These are phyloP conservation scores for Thermothelomyces thermophilus DNA, from an alignment of 2,329 filamentous ascomycete species.

Conservation along the genomic window DNA sequence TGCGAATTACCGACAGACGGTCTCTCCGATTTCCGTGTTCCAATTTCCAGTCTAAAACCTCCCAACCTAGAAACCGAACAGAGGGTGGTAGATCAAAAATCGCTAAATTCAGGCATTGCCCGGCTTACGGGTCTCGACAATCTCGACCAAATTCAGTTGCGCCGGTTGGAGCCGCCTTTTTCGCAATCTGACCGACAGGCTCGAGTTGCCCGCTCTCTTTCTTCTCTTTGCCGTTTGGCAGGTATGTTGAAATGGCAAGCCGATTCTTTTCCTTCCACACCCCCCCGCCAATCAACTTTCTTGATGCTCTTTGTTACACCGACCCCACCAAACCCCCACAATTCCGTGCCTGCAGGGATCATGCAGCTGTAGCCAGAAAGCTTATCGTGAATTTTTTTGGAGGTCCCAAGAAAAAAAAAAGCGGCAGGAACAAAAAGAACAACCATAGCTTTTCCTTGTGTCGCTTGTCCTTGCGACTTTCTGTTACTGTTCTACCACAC, in stretches of 20 bases:
- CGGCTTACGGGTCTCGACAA: no score
- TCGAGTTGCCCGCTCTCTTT: no score
- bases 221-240: no score
- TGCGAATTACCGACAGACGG: not conserved
- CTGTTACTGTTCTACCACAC: not conserved
- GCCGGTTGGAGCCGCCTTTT: no score
- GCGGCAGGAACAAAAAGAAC: not conserved
- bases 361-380: constrained; percentile 3
- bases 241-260: not conserved
- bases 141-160: no score
- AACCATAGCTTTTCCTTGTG: not conserved
- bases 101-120: no score
- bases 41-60: no score
- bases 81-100: no score
- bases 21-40: not conserved
- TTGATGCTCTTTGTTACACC: constrained; percentile 5
- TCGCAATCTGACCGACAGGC: no score
- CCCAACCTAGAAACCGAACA: not conserved
- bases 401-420: not conserved
- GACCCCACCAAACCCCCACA: constrained; percentile 11
- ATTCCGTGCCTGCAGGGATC: constrained; percentile 9
- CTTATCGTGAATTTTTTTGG: constrained; percentile 13
- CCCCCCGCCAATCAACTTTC: constrained; percentile 19
- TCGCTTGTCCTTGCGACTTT: not conserved
- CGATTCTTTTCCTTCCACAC: not conserved